Base-by-base conservation (phyloP, 1,139 yeast species). In the Suhomyces yuchorum region DNA sequence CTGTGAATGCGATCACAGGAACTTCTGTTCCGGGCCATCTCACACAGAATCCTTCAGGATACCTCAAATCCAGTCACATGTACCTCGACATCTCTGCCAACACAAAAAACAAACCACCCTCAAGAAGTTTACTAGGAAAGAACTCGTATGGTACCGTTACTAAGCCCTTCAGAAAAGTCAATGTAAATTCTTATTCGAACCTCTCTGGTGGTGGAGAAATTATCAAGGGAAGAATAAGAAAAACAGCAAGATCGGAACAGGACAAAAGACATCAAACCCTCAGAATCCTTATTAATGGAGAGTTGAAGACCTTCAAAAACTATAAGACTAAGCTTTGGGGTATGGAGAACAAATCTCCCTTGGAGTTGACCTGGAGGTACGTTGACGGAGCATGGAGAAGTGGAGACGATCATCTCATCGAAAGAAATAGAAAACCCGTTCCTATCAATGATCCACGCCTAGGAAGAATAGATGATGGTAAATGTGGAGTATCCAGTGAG, bases 281-380 rank as follows among this genome's bases (percentile, higher is more conserved):
- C 52, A 74, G 97, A 53, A 77, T 87, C 3, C 69, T 78, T 45
- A 77, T 85, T 28, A 80, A 83, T 56, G 87, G 90, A 5, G 78
- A 78, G 18, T 70, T 84, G 44, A 82, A 83, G 60, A 73, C 73
- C 6, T 67, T 84, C 50, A 81, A 81, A 58, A 73, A 84, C 52
- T 77, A 75, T 58, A 88, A 88, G 67, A 82, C 85, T 22, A 90
- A 90, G 59, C 74, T 93, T 39, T 93, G 99, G 99, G 98, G 98
- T 8, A 75, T 82, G 51, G 92, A 87, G 56, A 85, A 87, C 67
- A 78, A 80, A 55, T 72, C 78, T 2, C 63, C 76, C 1, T 75
- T 79, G 39, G 93, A 85, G 56, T 72, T 91, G 56, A 86, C 87
- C 0, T 80, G 75, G 66, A 70, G 70, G 47, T 92, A 80, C 61